These are phyloP conservation scores for Rhodosorus marinus DNA, from an alignment of 23 red algal genomes.

Conservation along the genomic window DNA sequence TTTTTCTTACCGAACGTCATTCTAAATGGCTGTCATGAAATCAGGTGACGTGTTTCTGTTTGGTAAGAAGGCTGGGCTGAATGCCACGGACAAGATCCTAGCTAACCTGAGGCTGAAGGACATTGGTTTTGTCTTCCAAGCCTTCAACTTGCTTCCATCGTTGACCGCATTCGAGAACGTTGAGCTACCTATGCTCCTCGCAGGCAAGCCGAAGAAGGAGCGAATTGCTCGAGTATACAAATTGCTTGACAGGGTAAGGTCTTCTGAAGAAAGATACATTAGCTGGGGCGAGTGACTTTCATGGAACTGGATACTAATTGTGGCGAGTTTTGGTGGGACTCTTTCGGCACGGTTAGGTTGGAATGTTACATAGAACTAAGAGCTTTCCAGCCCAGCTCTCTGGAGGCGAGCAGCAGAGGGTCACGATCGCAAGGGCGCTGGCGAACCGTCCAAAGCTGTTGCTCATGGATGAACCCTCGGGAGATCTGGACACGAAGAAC, in stretches of 20 bases:
- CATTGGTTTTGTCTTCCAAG: conserved; percentile 15
- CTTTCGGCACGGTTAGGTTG: no score
- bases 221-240: background rate
- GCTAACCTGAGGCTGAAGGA: conserved; percentile 4
- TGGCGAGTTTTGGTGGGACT: no score
- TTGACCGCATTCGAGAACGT: conserved; percentile 6
- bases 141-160: background rate
- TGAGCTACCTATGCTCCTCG: conserved; percentile 13
- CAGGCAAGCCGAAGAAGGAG: background rate
- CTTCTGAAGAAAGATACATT: no score
- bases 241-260: background rate
- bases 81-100: background rate
- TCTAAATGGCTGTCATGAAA: no score
- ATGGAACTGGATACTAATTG: no score
- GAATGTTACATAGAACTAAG: background rate
- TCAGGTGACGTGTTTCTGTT: background rate
- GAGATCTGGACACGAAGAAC: background rate
- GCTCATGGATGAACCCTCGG: conserved; percentile 27
- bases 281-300: no score
- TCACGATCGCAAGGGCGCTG: conserved; percentile 12
- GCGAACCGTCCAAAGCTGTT: conserved; percentile 6
- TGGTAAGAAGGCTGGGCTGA: background rate
- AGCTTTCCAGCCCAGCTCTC: background rate
- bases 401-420: conserved; percentile 15
- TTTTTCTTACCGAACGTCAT: no score